Base-by-base conservation (phyloP, 768 basidiomycete species). In the Strobilomyces dryophilus region DNA sequence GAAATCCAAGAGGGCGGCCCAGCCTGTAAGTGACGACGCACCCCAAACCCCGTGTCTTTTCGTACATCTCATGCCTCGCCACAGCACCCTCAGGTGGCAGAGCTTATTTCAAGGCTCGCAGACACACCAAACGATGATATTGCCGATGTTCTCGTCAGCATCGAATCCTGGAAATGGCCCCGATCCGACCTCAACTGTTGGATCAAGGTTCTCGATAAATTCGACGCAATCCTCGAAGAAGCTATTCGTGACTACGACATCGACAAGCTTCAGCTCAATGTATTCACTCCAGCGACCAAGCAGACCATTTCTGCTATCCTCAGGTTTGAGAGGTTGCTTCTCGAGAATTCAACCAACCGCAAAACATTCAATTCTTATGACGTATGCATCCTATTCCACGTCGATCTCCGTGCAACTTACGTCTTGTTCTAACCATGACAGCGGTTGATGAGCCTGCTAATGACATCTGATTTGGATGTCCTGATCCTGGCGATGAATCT, bases 291-390 rank as follows among this genome's bases (percentile, higher is more conserved):
- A 0, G 70, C 75, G 40, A 85, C 84, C 24, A 95, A 93, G 76
- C 79, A 79, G 52, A 75, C 83, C 3, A 67, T 98, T 12, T 82
- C 85, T 56, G 85, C 89, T 66, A 87, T 99, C 59, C 80, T 99
- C 55, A 79, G 84, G 59, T 94, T 99, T 59, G 85, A 93, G 74
- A 81, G 90, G 56, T 73, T 98, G 36, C 74, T 99, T 47, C 76
- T 99, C 63, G 97, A 98, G 74, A 97, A 98, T 69, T 95, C 94
- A 44, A 99, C 97, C 37, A 98, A 95, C 68, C 78, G 97, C 64
- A 98, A 98, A 76, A 89, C 94, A 53, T 99, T 87, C 73, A 85
- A 82, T 55, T 95, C 93, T 5, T 99, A 97, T 71, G 97, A 99
- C 68, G 95, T 98, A 72, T 72, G 93, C 76, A 37, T 42, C 32